phyloP scores from a whole-genome alignment of 2,329 filamentous ascomycete species.

The Immersiporthe knoxdaviesiana region DNA sequence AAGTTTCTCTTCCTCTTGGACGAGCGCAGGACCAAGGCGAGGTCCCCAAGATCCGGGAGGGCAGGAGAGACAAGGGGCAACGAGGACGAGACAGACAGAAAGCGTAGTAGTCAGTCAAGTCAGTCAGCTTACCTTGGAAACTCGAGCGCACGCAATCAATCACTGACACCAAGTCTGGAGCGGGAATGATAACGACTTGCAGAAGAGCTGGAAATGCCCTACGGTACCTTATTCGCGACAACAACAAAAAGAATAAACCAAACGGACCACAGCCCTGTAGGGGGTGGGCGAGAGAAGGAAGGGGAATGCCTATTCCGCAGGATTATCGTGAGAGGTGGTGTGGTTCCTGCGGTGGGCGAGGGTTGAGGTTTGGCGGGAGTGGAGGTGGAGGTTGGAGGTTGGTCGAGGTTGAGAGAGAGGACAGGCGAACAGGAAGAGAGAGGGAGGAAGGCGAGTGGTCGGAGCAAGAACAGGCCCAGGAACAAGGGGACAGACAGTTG shows the following conservation, averaged over 20 bases:
- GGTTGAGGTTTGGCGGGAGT: not conserved
- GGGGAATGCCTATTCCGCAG: not conserved
- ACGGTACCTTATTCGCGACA: not conserved
- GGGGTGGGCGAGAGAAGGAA: not conserved
- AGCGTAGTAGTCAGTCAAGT: not conserved
- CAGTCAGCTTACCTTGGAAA: not conserved
- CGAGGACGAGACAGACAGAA: not conserved
- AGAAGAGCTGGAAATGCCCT: not conserved
- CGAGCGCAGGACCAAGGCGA: not conserved
- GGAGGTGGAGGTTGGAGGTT: not conserved
- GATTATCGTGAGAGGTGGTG: too few species aligned
- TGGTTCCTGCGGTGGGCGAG: not conserved
- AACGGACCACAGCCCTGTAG: not conserved
- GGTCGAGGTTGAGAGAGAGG: not conserved
- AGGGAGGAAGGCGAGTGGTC: not conserved
- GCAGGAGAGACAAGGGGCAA: not conserved
- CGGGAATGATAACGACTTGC: not conserved
- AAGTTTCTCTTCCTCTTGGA: not conserved
- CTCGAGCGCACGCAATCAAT: not conserved
- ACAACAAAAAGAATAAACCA: not conserved
- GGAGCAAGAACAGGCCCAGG: not conserved
- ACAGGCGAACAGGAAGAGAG: constrained; percentile 6
- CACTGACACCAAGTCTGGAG: not conserved
- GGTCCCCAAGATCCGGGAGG: not conserved
- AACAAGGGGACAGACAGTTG: not conserved